These are phyloP conservation scores for Artemisia annua DNA, from an alignment of 129 eudicot species.

Conservation along the genomic window DNA sequence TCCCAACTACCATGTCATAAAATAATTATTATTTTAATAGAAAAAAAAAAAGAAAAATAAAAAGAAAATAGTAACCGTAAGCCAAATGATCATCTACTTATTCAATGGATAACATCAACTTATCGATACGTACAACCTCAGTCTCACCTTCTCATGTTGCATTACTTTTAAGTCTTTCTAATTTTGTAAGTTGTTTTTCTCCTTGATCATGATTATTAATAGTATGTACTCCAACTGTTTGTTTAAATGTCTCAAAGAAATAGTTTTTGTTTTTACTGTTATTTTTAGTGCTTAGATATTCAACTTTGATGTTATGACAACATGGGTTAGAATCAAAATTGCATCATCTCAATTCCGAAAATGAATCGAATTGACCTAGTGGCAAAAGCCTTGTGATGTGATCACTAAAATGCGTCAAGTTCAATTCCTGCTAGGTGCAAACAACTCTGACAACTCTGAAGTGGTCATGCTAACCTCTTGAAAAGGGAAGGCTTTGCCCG, in stretches of 20 bases:
- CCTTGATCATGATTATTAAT: not conserved
- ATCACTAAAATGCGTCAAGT: not conserved
- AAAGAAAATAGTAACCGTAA: too few relatives aligned
- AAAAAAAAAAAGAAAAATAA: too few relatives aligned
- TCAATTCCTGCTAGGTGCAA: not conserved
- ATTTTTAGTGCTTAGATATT: not conserved
- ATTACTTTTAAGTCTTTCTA: not conserved
- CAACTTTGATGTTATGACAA: too few relatives aligned
- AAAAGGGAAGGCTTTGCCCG: too few relatives aligned
- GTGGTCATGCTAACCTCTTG: too few relatives aligned
- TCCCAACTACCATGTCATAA: too few relatives aligned
- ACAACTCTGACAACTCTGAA: too few relatives aligned
- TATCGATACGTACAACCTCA: not conserved
- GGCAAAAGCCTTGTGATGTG: not conserved
- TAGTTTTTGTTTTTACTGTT: not conserved
- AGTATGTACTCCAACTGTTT: conserved; percentile 12
- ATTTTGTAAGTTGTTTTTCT: conserved; percentile 14
- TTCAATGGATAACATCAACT: too few relatives aligned
- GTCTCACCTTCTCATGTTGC: not conserved
- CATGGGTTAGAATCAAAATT: not conserved
- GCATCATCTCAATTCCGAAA: not conserved
- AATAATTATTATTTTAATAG: not conserved
- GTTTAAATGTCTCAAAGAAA: conserved; percentile 7
- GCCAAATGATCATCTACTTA: too few relatives aligned
- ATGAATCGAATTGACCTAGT: not conserved